Conservation (phyloP, 176 grass and related monocot genomes). For the Rhynchospora pubera region DNA sequence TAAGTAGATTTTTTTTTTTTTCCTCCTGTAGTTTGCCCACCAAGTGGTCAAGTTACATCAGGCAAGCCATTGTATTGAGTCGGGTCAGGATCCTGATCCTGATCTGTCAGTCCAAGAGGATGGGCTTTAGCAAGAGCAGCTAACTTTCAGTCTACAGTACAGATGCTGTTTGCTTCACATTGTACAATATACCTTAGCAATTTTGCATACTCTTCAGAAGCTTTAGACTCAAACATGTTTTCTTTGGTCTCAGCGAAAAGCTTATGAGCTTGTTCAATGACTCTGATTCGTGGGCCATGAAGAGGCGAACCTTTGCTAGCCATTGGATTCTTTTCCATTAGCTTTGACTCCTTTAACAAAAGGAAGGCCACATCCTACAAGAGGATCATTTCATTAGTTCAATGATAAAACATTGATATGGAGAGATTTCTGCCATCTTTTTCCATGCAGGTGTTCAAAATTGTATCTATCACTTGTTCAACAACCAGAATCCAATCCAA, state of each 20-base stretch:
- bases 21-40: background rate
- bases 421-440: background rate
- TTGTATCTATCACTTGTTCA: background rate
- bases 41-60: background rate
- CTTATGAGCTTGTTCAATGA: constrained; percentile 75
- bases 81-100: background rate
- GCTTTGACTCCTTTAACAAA: constrained; percentile 87
- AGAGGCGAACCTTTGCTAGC: constrained; percentile 86
- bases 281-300: constrained; percentile 67
- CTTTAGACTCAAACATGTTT: constrained; percentile 75
- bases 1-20: background rate
- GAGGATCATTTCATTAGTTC: constrained; percentile 3
- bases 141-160: background rate
- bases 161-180: background rate
- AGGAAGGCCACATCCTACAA: constrained; percentile 94
- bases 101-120: background rate
- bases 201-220: constrained; percentile 85
- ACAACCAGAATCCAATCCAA: background rate
- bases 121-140: background rate
- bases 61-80: background rate
- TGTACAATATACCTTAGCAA: constrained; percentile 54
- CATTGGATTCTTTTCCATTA: constrained; percentile 85
- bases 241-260: constrained; percentile 97
- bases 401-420: background rate
- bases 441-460: background rate